Percentiles rank a stretch among this genome's conserved stretches.
Conservation (phyloP, 352 stramenopile species). For the Albugo candida region DNA sequence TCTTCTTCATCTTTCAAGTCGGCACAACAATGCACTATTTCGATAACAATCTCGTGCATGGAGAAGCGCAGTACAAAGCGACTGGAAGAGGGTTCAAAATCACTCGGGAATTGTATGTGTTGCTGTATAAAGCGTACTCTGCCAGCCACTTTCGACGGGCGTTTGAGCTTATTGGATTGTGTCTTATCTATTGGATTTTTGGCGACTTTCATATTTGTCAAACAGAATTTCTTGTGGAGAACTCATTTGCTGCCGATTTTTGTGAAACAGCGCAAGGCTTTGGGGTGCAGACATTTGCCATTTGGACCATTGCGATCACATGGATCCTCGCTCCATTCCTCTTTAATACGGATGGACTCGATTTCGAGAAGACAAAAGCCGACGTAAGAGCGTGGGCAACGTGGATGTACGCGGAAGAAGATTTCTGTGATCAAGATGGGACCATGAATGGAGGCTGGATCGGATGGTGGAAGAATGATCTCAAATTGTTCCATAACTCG, state of each 20-base stretch:
- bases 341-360: constrained; percentile 62
- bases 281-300: constrained; percentile 55
- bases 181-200: constrained; percentile 41
- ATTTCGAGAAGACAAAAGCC: constrained; percentile 56
- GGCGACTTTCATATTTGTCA: constrained; percentile 51
- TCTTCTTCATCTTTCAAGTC: constrained; percentile 69
- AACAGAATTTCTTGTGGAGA: constrained; percentile 23
- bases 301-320: constrained; percentile 59
- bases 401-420: constrained; percentile 51
- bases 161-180: constrained; percentile 54
- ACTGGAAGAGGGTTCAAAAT: constrained; percentile 72
- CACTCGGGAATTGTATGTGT: constrained; percentile 49
- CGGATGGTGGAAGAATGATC: constrained; percentile 46
- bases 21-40: constrained; percentile 74
- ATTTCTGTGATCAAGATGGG: constrained; percentile 23
- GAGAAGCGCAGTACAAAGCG: constrained; percentile 53
- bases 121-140: constrained; percentile 59
- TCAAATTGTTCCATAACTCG: constrained; percentile 35
- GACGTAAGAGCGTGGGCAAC: constrained; percentile 33
- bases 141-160: constrained; percentile 52
- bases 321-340: constrained; percentile 50
- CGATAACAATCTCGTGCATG: constrained; percentile 57
- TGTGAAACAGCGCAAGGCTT: constrained; percentile 43
- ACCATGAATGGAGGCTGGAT: constrained; percentile 49
- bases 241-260: constrained; percentile 35